Conservation (phyloP, 306 rosid genomes). For the Rosa persica region DNA sequence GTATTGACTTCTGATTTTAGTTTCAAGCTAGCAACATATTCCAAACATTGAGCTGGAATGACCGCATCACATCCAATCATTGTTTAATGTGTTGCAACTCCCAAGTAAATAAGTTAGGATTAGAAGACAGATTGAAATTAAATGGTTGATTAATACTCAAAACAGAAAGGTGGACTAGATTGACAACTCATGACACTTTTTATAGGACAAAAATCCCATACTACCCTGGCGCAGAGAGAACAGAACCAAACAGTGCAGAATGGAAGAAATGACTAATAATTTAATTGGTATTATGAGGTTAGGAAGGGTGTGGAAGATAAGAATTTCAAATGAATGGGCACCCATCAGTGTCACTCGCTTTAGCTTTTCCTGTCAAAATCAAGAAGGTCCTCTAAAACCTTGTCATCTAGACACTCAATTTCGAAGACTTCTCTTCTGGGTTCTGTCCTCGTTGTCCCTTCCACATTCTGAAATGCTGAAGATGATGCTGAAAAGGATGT, state of each 20-base stretch:
- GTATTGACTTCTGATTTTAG: not conserved
- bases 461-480: not conserved
- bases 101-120: not conserved
- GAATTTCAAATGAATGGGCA: not conserved
- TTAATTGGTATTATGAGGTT: not conserved
- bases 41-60: constrained; percentile 2
- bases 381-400: constrained; percentile 66
- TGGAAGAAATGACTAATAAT: not conserved
- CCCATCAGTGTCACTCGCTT: not conserved
- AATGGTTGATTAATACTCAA: not conserved
- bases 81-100: not conserved
- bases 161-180: not conserved
- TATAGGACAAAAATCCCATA: not conserved
- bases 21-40: not conserved
- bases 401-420: constrained; percentile 64
- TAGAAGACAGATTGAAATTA: not conserved
- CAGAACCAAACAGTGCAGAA: not conserved
- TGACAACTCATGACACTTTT: not conserved
- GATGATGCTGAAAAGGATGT: constrained; percentile 10
- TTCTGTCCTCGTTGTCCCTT: not conserved
- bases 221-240: not conserved
- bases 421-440: constrained; percentile 42
- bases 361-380: constrained; percentile 31
- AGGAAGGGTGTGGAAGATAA: not conserved
- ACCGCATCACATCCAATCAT: not conserved